Evolutionary conservation across 2,329 filamentous ascomycete genomes (phyloP).

Genomic region (Pestalotiopsis sp.): DNA sequence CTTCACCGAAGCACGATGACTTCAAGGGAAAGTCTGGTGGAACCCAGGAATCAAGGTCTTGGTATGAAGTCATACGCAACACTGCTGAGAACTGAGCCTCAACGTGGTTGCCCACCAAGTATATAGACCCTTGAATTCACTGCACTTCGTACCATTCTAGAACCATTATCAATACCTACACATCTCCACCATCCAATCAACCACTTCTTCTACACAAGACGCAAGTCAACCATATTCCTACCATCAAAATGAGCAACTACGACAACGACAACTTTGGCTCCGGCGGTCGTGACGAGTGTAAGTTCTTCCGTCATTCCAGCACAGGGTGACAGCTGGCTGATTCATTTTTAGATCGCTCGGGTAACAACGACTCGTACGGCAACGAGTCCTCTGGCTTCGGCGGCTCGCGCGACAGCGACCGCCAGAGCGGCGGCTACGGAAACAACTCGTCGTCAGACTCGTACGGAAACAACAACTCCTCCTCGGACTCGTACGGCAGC

Average conservation of each 20-base stretch:
- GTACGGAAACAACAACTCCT: not conserved
- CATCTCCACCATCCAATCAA: not conserved
- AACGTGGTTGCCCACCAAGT: not conserved
- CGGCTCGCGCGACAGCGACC: not conserved
- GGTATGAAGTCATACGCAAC: slow-evolving; percentile 3
- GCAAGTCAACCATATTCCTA: not conserved
- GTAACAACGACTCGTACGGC: slow-evolving; percentile 7
- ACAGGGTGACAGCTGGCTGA: not conserved
- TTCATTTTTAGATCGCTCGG: not conserved
- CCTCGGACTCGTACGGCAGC: not conserved
- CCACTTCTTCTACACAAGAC: not conserved
- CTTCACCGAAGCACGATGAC: slow-evolving; percentile 2
- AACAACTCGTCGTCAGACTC: not conserved
- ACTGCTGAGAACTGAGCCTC: not conserved
- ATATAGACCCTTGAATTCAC: not conserved
- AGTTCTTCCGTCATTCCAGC: not conserved
- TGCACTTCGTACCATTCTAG: not conserved
- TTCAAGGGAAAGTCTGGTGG: not conserved
- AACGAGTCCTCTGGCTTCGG: not conserved
- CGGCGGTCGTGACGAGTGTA: slow-evolving; percentile 3
- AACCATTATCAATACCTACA: not conserved
- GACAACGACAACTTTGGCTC: slow-evolving; percentile 4
- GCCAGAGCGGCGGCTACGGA: not conserved
- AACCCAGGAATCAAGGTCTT: not conserved
- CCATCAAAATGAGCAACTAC: slow-evolving; percentile 10